Conservation (phyloP, 1,139 yeast species). For the Lodderomyces pseudojiufengensis region DNA sequence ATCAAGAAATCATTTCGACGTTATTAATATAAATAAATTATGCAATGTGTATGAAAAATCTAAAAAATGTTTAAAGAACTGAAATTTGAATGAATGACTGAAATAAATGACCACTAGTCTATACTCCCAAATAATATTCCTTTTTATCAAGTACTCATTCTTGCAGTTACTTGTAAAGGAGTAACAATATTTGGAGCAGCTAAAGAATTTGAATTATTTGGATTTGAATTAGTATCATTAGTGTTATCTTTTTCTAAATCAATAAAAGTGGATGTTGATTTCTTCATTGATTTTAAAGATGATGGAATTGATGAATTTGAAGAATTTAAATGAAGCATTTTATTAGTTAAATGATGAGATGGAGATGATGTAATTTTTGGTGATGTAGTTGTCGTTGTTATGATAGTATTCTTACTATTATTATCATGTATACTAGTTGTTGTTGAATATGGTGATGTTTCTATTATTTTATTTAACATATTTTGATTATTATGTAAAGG, state of each 20-base stretch:
- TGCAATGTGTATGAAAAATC: too few species aligned
- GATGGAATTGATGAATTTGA: constrained; percentile 12
- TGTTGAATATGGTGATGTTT: too few species aligned
- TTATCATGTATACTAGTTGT: too few species aligned
- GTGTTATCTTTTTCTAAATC: constrained; percentile 24
- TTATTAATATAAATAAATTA: too few species aligned
- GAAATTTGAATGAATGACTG: too few species aligned
- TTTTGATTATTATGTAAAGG: constrained; percentile 31
- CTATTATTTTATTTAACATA: constrained; percentile 19
- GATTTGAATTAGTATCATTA: background rate
- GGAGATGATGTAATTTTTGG: constrained; percentile 1
- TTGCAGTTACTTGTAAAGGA: constrained; percentile 44
- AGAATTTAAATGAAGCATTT: constrained; percentile 9
- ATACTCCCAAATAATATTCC: too few species aligned
- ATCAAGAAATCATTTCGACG: too few species aligned
- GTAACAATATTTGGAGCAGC: constrained; percentile 43
- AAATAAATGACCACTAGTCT: too few species aligned
- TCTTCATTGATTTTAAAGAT: constrained; percentile 11
- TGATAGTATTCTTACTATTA: too few species aligned
- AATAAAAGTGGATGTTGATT: constrained; percentile 12
- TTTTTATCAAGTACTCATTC: constrained; percentile 45
- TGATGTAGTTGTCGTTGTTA: too few species aligned
- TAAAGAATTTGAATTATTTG: constrained; percentile 1
- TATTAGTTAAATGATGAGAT: constrained; percentile 13
- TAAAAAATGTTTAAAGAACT: too few species aligned